Conservation (phyloP, 164 flowering plant species). For the Amborella trichopoda region DNA sequence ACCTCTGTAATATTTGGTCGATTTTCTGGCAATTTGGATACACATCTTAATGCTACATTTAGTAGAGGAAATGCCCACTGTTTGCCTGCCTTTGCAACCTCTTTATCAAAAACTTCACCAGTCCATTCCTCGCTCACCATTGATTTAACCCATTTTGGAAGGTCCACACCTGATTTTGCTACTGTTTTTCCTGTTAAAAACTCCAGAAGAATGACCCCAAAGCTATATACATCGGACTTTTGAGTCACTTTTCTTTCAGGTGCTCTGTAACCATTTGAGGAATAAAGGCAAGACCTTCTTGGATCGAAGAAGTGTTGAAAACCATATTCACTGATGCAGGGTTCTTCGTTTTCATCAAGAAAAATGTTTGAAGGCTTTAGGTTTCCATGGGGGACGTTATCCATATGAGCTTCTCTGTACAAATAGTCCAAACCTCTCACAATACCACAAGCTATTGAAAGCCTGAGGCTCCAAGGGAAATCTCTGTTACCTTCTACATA, state of each 20-base stretch:
- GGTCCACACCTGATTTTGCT: constrained; percentile 36
- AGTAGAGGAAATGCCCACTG: constrained; percentile 43
- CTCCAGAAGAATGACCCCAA: constrained; percentile 47
- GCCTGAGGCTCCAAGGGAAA: constrained; percentile 41
- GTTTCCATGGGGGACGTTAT: constrained; percentile 42
- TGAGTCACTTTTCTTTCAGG: constrained; percentile 36
- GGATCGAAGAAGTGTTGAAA: constrained; percentile 26
- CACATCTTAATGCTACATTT: constrained; percentile 37
- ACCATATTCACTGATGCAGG: constrained; percentile 47
- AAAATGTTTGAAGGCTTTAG: constrained; percentile 52
- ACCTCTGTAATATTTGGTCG: constrained; percentile 38
- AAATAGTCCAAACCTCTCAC: constrained; percentile 36
- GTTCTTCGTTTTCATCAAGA: constrained; percentile 28
- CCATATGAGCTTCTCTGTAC: constrained; percentile 10
- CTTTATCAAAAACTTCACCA: constrained; percentile 60
- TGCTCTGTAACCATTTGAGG: constrained; percentile 31
- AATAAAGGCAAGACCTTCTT: constrained; percentile 10
- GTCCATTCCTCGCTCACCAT: constrained; percentile 73
- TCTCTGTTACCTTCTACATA: constrained; percentile 28
- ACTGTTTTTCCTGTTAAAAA: constrained; percentile 43
- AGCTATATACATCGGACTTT: constrained; percentile 41
- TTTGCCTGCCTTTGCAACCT: constrained; percentile 20
- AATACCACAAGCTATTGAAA: constrained; percentile 41
- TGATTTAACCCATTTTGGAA: constrained; percentile 52
- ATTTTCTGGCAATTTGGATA: constrained; percentile 20